phyloP scores from a whole-genome alignment of 2,329 filamentous ascomycete genomes.

The Ophiocordyceps camponoti-leonardi region DNA sequence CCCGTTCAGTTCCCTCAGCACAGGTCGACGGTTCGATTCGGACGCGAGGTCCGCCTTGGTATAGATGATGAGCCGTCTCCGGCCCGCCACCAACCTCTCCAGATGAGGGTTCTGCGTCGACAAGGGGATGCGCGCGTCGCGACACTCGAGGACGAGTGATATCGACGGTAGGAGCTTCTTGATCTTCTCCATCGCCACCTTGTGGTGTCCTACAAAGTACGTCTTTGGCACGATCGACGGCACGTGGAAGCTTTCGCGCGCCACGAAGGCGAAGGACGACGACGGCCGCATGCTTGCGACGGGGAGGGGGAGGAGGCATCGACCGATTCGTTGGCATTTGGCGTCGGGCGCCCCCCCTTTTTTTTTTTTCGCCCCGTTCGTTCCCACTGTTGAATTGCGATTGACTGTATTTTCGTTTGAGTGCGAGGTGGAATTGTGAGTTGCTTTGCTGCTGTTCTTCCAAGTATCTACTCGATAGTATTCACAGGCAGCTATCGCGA shows the following conservation, averaged over 20 bases:
- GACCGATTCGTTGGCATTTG: no score
- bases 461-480: no score
- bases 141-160: slow-evolving; percentile 82
- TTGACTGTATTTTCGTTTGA: no score
- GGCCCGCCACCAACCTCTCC: slow-evolving; percentile 56
- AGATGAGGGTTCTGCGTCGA: slow-evolving; percentile 84
- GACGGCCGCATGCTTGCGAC: no score
- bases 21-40: slow-evolving; percentile 5
- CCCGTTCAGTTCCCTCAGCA: no score
- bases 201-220: slow-evolving; percentile 91
- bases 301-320: no score
- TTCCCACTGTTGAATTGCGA: no score
- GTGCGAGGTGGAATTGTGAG: no score
- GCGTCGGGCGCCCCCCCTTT: no score
- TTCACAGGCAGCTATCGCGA: no score
- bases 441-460: no score
- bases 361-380: no score
- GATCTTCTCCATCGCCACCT: slow-evolving; percentile 66
- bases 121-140: slow-evolving; percentile 79
- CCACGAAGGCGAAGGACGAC: slow-evolving; percentile 36
- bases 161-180: slow-evolving; percentile 63
- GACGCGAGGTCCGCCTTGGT: slow-evolving; percentile 68
- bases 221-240: slow-evolving; percentile 64
- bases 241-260: slow-evolving; percentile 55
- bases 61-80: slow-evolving; percentile 68